Evolutionary conservation across 768 basidiomycete genomes (phyloP), one percentile per base, ranked within the genome.

Genomic region (Lactarius tabidus): DNA sequence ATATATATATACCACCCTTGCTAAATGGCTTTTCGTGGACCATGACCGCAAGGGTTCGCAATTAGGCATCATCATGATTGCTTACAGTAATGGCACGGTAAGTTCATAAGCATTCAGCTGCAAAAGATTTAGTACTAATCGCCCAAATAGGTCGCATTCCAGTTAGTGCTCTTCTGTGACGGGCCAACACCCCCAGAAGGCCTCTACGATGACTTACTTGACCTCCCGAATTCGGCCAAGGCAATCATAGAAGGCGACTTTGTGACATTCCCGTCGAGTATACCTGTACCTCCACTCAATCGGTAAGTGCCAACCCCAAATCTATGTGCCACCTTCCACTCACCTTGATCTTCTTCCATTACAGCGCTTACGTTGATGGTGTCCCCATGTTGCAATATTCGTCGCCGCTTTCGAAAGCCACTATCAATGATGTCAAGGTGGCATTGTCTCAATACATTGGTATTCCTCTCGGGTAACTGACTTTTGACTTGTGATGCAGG

Each of bases 151-250:
- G 85, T 1, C n/a, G n/a, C 78, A 1, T 78, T 85, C 36, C 28
- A 66, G 61, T 72, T 75, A 9, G 59, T 84, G 3, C 58, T 88
- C 28, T 89, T 88, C 73, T 88, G 88, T 68, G 82, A 88, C 69
- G 82, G 68, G 0, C 85, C 86, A 17, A 76, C 72, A 0, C 79
- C 79, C 1, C 84, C 83, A 0, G 63, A 67, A 0, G 84, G 81
- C 0, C 78, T 84, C 31, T 85, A 85, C 65, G 83, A 85, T 64
- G 77, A 77, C 10, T 83, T 83, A 72, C 67, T 84, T 29, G 74
- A 75, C 1, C 81, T 85, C 39, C 80, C 80, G 33, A 57, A 57
- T 38, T 57, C 36, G 6, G 33, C 35, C 10, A 26, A 26, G 56
- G 4, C 20, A 2, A 60, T 70, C 20, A 55, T 81, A 26, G 71